Evolutionary conservation across 1,284 basidiomycete genomes (phyloP).

Genomic region (Phylloporus sp.): DNA sequence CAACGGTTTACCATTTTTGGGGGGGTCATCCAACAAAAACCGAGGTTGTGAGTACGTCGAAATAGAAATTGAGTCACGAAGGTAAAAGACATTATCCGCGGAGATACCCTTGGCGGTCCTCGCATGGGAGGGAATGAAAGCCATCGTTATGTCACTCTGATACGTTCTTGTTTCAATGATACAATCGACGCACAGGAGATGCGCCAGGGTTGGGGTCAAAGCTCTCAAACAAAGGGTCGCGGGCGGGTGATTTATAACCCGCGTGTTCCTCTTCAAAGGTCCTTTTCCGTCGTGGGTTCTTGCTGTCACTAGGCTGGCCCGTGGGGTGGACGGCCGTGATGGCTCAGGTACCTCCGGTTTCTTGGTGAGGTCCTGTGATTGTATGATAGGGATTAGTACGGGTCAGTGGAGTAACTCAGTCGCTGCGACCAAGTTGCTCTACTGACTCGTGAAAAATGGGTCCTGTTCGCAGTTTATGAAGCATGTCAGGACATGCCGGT

Average conservation of each 20-base stretch:
- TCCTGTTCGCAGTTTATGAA: conserved; percentile 33
- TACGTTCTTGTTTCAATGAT: not conserved
- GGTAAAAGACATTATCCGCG: conserved; percentile 87
- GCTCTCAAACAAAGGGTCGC: conserved; percentile 77
- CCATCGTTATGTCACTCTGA: conserved; percentile 48
- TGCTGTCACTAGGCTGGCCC: conserved; percentile 47
- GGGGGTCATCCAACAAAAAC: conserved; percentile 80
- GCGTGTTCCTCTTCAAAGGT: conserved; percentile 79
- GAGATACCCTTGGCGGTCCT: conserved; percentile 84
- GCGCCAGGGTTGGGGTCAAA: conserved; percentile 90
- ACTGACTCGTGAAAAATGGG: conserved; percentile 28
- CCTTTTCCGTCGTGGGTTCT: conserved; percentile 73
- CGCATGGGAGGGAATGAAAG: conserved; percentile 77
- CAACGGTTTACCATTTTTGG: conserved; percentile 81
- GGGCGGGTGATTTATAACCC: conserved; percentile 68
- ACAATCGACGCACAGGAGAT: conserved; percentile 69
- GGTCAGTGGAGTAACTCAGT: too few relatives aligned
- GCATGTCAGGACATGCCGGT: conserved; percentile 38
- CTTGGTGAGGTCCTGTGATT: conserved; percentile 35
- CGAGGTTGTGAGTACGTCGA: conserved; percentile 86
- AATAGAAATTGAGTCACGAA: conserved; percentile 88
- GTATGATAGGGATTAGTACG: conserved; percentile 21
- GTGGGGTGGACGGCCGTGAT: conserved; percentile 19
- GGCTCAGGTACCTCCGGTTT: conserved; percentile 20
- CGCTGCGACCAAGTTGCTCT: too few relatives aligned